Evolutionary conservation across 1,284 basidiomycete genomes (phyloP).

Genomic region (Trametes pubescens): DNA sequence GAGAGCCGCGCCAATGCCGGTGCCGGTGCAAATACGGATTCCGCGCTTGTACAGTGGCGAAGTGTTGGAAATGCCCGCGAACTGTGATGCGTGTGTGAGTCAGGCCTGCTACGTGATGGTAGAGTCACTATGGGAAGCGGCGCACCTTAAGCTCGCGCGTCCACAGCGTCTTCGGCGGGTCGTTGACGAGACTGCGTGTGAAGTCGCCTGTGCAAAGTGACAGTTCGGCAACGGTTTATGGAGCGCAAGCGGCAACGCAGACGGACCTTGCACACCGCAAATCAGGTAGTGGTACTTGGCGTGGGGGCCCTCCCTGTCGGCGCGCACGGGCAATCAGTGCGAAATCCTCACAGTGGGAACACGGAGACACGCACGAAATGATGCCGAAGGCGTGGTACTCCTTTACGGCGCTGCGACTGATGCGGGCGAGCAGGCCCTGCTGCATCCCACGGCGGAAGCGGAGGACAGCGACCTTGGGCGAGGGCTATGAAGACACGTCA

Average conservation of each 20-base stretch:
- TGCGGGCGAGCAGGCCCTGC: conserved; percentile 64
- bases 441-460: conserved; percentile 72
- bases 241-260: conserved; percentile 1
- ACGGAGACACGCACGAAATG: conserved; percentile 53
- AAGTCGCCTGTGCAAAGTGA: conserved; percentile 61
- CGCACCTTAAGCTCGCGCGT: conserved; percentile 76
- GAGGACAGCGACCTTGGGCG: conserved; percentile 64
- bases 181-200: conserved; percentile 70
- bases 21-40: conserved; percentile 80
- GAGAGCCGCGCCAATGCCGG: conserved; percentile 78
- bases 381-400: conserved; percentile 72
- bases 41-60: conserved; percentile 78
- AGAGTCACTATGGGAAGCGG: conserved; percentile 7
- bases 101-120: conserved; percentile 7
- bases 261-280: conserved; percentile 74
- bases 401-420: conserved; percentile 62
- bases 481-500: conserved; percentile 51
- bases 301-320: conserved; percentile 66
- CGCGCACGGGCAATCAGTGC: conserved; percentile 20
- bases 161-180: conserved; percentile 74
- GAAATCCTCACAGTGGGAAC: conserved; percentile 22
- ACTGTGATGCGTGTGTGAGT: conserved; percentile 47
- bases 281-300: conserved; percentile 81
- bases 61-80: conserved; percentile 83
- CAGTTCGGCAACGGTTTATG: conserved; percentile 17